These are phyloP conservation scores for Beauveria varroae DNA, from an alignment of 2,329 filamentous ascomycete species.

Conservation along the genomic window DNA sequence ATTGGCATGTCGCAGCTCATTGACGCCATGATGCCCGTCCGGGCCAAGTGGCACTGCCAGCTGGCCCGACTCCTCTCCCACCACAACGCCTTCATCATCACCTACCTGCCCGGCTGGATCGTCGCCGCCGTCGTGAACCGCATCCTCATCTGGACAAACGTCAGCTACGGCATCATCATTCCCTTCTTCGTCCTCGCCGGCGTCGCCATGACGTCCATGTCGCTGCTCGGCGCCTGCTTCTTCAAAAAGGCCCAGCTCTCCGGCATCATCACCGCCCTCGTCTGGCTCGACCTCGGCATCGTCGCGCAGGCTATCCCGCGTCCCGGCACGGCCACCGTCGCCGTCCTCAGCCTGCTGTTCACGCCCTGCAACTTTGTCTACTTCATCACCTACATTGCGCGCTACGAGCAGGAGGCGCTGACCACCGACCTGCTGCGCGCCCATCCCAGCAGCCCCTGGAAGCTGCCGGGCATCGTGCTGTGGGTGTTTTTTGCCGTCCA, in stretches of 20 bases:
- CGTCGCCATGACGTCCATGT: conserved; percentile 64
- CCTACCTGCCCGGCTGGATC: conserved; percentile 44
- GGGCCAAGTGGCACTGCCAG: conserved; percentile 41
- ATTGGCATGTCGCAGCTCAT: conserved; percentile 65
- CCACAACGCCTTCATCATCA: conserved; percentile 59
- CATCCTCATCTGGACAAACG: conserved; percentile 28
- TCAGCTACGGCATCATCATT: conserved; percentile 54
- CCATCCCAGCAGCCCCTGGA: conserved; percentile 56
- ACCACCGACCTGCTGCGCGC: conserved; percentile 51
- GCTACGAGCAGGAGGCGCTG: conserved; percentile 56
- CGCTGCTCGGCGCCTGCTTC: conserved; percentile 66
- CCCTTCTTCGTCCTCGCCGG: conserved; percentile 67
- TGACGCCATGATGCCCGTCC: conserved; percentile 65
- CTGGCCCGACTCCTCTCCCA: conserved; percentile 43
- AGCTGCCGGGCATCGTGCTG: conserved; percentile 60
- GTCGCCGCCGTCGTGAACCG: conserved; percentile 31
- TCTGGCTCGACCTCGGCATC: conserved; percentile 65
- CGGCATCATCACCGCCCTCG: conserved; percentile 65
- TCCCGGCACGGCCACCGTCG: conserved; percentile 52
- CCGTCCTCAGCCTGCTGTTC: conserved; percentile 66
- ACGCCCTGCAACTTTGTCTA: conserved; percentile 77
- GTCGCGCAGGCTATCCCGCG: conserved; percentile 65
- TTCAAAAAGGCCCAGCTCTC: conserved; percentile 78
- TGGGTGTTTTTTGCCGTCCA: conserved; percentile 70
- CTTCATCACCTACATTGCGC: conserved; percentile 63